A percentile compares a stretch with the other conserved stretches of the same genome.
Conservation (phyloP, 2,329 filamentous ascomycete genomes). For the Pseudonectria foliicola region DNA sequence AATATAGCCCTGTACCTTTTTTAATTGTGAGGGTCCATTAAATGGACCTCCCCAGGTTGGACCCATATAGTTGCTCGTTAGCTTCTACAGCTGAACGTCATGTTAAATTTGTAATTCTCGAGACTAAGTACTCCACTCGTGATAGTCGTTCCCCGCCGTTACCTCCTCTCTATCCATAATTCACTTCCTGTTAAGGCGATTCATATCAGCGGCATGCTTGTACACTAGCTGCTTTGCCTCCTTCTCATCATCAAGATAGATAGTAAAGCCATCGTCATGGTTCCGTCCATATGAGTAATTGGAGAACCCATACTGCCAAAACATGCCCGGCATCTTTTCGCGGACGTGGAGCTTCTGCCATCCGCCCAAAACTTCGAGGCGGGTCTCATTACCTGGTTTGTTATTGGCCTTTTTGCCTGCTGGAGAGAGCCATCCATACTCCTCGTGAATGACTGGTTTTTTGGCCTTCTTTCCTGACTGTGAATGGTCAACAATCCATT, state of each 20-base stretch:
- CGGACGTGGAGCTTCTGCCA: constrained; percentile 44
- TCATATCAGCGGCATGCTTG: constrained; percentile 35
- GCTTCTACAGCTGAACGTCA: too few relatives aligned
- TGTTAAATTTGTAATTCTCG: too few relatives aligned
- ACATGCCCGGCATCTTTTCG: constrained; percentile 46
- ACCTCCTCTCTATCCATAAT: too few relatives aligned
- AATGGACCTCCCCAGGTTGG: too few relatives aligned
- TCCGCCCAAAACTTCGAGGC: constrained; percentile 37
- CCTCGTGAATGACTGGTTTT: constrained; percentile 47
- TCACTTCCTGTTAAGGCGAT: constrained; percentile 17
- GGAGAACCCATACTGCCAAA: constrained; percentile 49
- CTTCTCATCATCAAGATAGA: constrained; percentile 44
- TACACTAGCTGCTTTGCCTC: constrained; percentile 38
- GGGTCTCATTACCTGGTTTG: constrained; percentile 33
- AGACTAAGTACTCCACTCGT: too few relatives aligned
- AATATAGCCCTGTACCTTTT: too few relatives aligned
- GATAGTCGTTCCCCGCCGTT: too few relatives aligned
- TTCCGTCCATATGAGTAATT: constrained; percentile 47
- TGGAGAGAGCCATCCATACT: constrained; percentile 38
- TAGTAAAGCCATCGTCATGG: constrained; percentile 50
- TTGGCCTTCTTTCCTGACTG: constrained; percentile 29
- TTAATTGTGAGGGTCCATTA: too few relatives aligned
- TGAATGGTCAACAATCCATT: constrained; percentile 50
- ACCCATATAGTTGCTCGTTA: too few relatives aligned
- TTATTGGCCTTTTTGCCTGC: constrained; percentile 37